A percentile compares a stretch with the other conserved stretches of the same genome.
phyloP scores from a whole-genome alignment of 106 monocot species.

The Dendrobium nobile region DNA sequence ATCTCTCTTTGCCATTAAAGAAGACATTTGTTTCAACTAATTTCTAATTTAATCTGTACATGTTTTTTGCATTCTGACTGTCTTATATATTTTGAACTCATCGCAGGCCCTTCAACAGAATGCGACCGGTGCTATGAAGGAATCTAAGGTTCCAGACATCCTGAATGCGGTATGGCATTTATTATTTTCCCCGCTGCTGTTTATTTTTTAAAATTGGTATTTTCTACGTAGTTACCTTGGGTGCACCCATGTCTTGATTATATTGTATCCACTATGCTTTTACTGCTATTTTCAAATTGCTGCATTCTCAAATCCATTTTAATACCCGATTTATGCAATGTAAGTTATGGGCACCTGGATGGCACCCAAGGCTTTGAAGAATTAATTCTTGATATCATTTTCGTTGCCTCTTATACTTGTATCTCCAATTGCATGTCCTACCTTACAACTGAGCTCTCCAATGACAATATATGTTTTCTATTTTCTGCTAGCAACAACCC shows the following conservation, averaged over 20 bases:
- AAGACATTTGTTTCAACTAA: background rate
- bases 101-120: constrained; percentile 73
- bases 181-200: background rate
- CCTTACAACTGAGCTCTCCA: background rate
- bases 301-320: background rate
- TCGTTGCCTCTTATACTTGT: too few relatives aligned
- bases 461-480: background rate
- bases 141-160: constrained; percentile 76
- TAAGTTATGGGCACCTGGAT: background rate
- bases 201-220: background rate
- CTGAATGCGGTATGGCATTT: constrained; percentile 51
- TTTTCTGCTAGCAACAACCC: background rate
- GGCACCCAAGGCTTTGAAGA: background rate
- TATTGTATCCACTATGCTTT: background rate
- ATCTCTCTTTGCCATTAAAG: background rate
- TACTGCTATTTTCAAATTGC: background rate
- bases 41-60: background rate
- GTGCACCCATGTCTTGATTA: background rate
- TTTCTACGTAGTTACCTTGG: background rate
- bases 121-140: constrained; percentile 88
- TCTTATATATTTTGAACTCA: constrained; percentile 12
- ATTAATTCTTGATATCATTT: background rate
- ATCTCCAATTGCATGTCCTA: background rate
- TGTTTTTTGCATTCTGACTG: background rate
- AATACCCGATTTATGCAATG: background rate